A percentile compares a stretch with the other conserved stretches of the same genome.
Evolutionary conservation across 331 rosid genomes (phyloP).

Genomic region (Saraca asoca): DNA sequence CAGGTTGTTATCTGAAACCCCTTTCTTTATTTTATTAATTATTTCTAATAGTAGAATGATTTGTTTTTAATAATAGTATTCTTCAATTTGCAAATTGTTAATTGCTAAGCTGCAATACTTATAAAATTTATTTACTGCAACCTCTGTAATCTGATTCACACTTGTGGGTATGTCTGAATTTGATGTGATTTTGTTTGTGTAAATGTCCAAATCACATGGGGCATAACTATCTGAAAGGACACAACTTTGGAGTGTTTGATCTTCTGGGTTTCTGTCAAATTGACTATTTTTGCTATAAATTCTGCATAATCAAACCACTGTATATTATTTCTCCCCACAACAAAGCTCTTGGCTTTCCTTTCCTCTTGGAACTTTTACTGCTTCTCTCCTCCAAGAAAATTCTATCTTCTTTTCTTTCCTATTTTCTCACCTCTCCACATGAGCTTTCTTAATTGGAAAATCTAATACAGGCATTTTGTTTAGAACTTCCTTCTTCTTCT

Average conservation of each 20-base stretch:
- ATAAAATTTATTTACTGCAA: conserved; percentile 1
- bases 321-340: conserved; percentile 49
- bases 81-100: conserved; percentile 21
- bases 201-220: conserved; percentile 75
- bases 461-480: conserved; percentile 43
- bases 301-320: conserved; percentile 43
- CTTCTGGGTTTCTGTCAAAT: conserved; percentile 63
- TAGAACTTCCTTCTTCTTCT: conserved; percentile 36
- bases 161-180: conserved; percentile 24
- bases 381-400: conserved; percentile 57
- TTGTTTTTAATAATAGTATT: not conserved
- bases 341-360: conserved; percentile 54
- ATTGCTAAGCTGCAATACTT: conserved; percentile 29
- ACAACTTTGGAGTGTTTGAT: conserved; percentile 56
- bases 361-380: conserved; percentile 58
- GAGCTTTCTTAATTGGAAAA: conserved; percentile 41
- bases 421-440: conserved; percentile 34
- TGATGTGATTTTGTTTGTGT: conserved; percentile 52
- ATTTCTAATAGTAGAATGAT: conserved; percentile 26
- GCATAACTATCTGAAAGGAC: conserved; percentile 70
- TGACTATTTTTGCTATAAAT: conserved; percentile 43
- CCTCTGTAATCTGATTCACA: conserved; percentile 27
- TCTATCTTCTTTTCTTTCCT: conserved; percentile 23
- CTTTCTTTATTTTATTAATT: conserved; percentile 29
- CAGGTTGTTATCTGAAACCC: conserved; percentile 26